Base-by-base conservation (phyloP, 2,329 filamentous ascomycete genomes). In the Pseudogymnoascus sp. region DNA sequence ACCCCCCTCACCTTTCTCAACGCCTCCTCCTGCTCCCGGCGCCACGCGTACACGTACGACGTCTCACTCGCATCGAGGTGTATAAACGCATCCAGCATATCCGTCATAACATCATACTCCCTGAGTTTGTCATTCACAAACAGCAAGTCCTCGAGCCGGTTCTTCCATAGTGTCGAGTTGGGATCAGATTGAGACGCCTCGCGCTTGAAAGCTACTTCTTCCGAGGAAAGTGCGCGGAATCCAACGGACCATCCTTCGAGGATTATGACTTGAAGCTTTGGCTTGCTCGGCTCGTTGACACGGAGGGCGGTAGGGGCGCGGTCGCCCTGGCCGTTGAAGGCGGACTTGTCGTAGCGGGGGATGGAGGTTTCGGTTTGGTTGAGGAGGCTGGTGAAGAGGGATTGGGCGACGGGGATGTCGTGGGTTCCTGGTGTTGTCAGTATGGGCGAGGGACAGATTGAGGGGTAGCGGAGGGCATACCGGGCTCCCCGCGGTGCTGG, bases 171-270 rank as follows among this genome's bases (percentile, higher is more conserved):
- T 4, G 81, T 77, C 16, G 76, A 65, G 7, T 50, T 16, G 16
- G 63, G 40, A 1, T 44, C 33, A 2, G 61, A 31, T 67, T 38
- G 68, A 35, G 42, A 73, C 66, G 7, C 74, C 73, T 24, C 79
- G 72, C 61, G 72, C 73, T 70, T 69, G 77, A 80, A 83, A 63
- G 76, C 72, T 1, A 89, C 68, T 0, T 76, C 76, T 19, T 19
- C 19, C 19, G 19, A 19, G 0, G 72, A 68, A 1, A 88, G 74
- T 0, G 86, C 76, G 7, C 82, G 81, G 71, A 90, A 90, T 0
- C 87, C 87, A 2, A 90, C 81, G 72, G 85, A 89, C 87, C 87
- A 90, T 1, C 87, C 87, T 73, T 90, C 87, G 66, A 90, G 87
- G 24, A 90, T 81, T 0, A 90, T 79, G 1, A 89, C 80, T 3